Percentiles rank a stretch among this genome's conserved stretches.
phyloP scores from a whole-genome alignment of 2,329 filamentous ascomycete species.

The Cercospora brassicicola region DNA sequence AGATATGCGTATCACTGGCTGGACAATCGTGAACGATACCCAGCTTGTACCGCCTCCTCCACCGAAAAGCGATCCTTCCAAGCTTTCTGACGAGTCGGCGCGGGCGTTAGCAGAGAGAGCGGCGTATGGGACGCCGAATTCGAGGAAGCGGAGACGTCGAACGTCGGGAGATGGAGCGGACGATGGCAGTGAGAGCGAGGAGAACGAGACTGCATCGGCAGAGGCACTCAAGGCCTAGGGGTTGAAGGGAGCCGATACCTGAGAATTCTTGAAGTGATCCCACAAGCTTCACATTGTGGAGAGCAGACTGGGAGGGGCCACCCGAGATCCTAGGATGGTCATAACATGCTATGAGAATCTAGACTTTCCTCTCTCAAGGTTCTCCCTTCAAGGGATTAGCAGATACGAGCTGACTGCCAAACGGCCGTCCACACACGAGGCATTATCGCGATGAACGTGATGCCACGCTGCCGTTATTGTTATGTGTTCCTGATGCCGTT shows the following conservation, averaged over 20 bases:
- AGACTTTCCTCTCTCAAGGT: background rate
- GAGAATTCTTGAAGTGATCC: background rate
- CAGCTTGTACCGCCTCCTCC: conserved; percentile 32
- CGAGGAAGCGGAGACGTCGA: conserved; percentile 21
- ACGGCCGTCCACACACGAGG: background rate
- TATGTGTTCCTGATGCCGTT: background rate
- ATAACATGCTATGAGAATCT: background rate
- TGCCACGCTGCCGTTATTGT: background rate
- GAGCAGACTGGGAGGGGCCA: background rate
- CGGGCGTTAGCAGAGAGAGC: conserved; percentile 8
- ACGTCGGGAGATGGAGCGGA: conserved; percentile 18
- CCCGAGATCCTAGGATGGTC: background rate
- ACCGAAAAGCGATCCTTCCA: background rate
- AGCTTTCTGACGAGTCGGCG: background rate
- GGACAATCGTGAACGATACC: conserved; percentile 58
- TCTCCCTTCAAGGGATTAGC: background rate
- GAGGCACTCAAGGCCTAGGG: background rate
- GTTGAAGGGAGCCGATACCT: background rate
- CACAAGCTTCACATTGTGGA: background rate
- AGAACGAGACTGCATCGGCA: background rate
- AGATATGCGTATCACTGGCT: conserved; percentile 65
- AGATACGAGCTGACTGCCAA: background rate
- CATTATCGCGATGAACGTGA: background rate
- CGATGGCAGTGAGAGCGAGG: conserved; percentile 11
- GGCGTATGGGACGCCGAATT: background rate